phyloP scores from a whole-genome alignment of 2,329 filamentous ascomycete species.

The Aschersonia sp. region DNA sequence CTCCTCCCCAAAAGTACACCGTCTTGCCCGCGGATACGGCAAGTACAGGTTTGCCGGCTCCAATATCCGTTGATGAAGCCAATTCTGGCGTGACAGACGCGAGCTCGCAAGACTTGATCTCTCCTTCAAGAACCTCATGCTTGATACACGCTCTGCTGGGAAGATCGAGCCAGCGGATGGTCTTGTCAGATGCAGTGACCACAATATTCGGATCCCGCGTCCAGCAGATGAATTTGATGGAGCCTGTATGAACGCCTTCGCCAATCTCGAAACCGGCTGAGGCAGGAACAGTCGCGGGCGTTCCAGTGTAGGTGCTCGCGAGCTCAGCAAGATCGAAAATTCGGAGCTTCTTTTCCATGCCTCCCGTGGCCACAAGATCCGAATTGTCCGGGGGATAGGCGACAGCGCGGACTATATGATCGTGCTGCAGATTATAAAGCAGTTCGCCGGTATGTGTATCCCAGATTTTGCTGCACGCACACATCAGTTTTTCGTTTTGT shows the following conservation, averaged over 20 bases:
- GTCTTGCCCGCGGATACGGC: slow-evolving; percentile 90
- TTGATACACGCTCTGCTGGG: slow-evolving; percentile 61
- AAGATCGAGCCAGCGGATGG: slow-evolving; percentile 88
- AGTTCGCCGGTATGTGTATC: slow-evolving; percentile 90
- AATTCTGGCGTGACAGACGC: slow-evolving; percentile 49
- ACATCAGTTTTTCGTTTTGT: background rate
- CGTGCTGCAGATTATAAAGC: slow-evolving; percentile 74
- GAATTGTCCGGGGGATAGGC: slow-evolving; percentile 74
- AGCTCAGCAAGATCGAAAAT: slow-evolving; percentile 73
- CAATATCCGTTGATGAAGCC: slow-evolving; percentile 46
- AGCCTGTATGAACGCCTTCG: slow-evolving; percentile 64
- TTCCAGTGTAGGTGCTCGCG: slow-evolving; percentile 22
- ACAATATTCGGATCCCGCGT: slow-evolving; percentile 75
- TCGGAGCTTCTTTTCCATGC: slow-evolving; percentile 90
- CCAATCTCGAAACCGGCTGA: slow-evolving; percentile 75
- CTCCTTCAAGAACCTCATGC: slow-evolving; percentile 64
- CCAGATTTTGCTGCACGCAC: slow-evolving; percentile 69
- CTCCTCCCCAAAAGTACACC: slow-evolving; percentile 81
- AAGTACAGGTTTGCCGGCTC: slow-evolving; percentile 56
- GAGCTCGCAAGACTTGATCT: slow-evolving; percentile 87
- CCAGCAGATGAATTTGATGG: slow-evolving; percentile 96
- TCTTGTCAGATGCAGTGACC: slow-evolving; percentile 84
- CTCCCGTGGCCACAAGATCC: slow-evolving; percentile 83
- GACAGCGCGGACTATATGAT: slow-evolving; percentile 88
- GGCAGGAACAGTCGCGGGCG: slow-evolving; percentile 35